Base-by-base conservation (phyloP, 805 yeast species). In the Schizosaccharomyces cryophilus region DNA sequence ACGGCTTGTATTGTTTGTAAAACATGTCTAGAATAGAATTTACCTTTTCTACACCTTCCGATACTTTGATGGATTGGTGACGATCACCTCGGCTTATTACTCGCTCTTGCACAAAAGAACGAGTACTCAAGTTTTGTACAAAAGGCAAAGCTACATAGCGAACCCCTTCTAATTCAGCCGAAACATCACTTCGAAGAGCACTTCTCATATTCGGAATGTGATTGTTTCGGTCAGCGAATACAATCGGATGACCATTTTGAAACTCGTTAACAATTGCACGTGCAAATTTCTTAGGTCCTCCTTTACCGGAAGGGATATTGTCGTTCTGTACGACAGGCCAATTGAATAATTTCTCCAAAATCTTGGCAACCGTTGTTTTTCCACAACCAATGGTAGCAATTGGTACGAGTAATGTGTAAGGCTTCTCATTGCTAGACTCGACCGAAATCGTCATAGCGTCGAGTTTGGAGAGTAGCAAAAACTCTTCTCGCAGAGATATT, bases 321-420 rank as follows among this genome's bases (percentile, higher is more conserved):
- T 90, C 97, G 71, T 87, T 93, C 69, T 87, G 95, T 11, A 85
- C 74, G 66, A 83, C 85, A 0, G 78, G 83, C 83, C 95, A 84
- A 0, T 83, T 82, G 61, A 74, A 82, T 9, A 89, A 69, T 9
- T 74, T 67, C 0, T 67, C 64, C 51, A 93, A 72, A 0, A 89
- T 81, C 42, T 79, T 68, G 5, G 85, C 80, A 0, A 85, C 78
- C 0, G 96, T 87, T 0, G 96, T 88, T 68, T 93, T 93, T 6
- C 98, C 98, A 70, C 96, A 87, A 0, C 97, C 97, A 61, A 90
- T 79, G 0, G 95, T 87, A 0, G 96, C 88, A 2, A 89, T 80
- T 0, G 97, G 90, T 0, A 87, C 78, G 2, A 93, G 67, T 0
- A 86, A 77, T 67, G 80, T 84, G 65, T 82, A 54, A 61, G 63